These are phyloP conservation scores for Aspergillus carlsbadensis DNA, from an alignment of 495 filamentous ascomycete species.

Conservation along the genomic window DNA sequence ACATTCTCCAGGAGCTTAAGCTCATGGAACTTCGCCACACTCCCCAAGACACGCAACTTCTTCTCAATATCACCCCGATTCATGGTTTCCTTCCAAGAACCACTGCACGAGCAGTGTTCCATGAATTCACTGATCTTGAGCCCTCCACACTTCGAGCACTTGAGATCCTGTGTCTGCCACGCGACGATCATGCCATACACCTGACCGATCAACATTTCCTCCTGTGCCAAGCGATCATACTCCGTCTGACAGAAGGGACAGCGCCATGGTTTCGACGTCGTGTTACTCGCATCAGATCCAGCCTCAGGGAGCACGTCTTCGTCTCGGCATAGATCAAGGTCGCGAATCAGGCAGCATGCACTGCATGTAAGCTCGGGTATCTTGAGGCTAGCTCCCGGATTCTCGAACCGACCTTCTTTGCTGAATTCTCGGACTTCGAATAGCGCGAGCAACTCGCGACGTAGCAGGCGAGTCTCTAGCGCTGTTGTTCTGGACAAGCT, in stretches of 20 bases:
- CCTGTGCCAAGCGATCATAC: conserved; percentile 72
- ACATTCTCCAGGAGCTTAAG: conserved; percentile 78
- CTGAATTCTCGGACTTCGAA: conserved; percentile 95
- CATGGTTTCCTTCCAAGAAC: conserved; percentile 73
- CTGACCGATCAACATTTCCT: conserved; percentile 77
- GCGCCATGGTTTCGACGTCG: conserved; percentile 60
- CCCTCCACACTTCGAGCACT: conserved; percentile 60
- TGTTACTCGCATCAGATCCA: conserved; percentile 32
- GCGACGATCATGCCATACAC: conserved; percentile 71
- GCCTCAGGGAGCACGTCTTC: conserved; percentile 69
- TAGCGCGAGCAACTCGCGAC: conserved; percentile 82
- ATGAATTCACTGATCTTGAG: conserved; percentile 84
- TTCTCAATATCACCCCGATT: conserved; percentile 66
- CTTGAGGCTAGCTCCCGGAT: conserved; percentile 74
- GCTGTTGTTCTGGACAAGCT: conserved; percentile 78
- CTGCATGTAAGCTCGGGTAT: conserved; percentile 78
- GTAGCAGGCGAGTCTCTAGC: conserved; percentile 79
- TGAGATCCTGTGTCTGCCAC: conserved; percentile 89
- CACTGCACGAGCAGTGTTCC: conserved; percentile 94
- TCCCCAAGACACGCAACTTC: conserved; percentile 64
- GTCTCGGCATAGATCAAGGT: conserved; percentile 94
- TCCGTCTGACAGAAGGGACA: conserved; percentile 76
- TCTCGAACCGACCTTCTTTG: conserved; percentile 79
- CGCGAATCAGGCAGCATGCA: conserved; percentile 81
- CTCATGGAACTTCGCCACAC: conserved; percentile 74